These are phyloP conservation scores for Suillus placidus DNA, from an alignment of 768 basidiomycete genomes.

Conservation along the genomic window DNA sequence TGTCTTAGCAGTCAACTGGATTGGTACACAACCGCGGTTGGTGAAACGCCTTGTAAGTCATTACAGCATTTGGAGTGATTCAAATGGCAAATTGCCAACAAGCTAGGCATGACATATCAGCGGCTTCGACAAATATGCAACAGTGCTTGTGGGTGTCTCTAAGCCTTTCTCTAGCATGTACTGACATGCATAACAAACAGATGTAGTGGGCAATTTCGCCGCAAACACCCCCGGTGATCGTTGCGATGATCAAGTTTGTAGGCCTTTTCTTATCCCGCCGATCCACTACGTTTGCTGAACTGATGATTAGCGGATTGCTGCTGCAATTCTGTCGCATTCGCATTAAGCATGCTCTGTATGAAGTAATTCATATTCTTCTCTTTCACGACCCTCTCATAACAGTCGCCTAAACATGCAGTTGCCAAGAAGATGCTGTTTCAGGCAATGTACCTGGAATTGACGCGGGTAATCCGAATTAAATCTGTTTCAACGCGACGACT, in stretches of 20 bases:
- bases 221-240: slow-evolving; percentile 4
- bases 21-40: slow-evolving; percentile 26
- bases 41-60: slow-evolving; percentile 27
- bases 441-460: slow-evolving; percentile 10
- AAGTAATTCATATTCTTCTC: slow-evolving; percentile 15
- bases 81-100: background rate
- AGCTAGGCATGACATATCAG: slow-evolving; percentile 25
- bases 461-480: background rate
- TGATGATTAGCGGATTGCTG: slow-evolving; percentile 18
- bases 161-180: background rate
- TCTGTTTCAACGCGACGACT: background rate
- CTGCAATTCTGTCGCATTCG: slow-evolving; percentile 27
- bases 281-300: background rate
- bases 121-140: slow-evolving; percentile 27
- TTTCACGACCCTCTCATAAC: background rate
- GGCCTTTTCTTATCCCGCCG: background rate
- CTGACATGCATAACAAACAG: background rate
- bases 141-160: slow-evolving; percentile 15
- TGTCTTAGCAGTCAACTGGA: slow-evolving; percentile 19
- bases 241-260: slow-evolving; percentile 8
- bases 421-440: slow-evolving; percentile 20
- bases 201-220: slow-evolving; percentile 1
- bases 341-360: slow-evolving; percentile 29
- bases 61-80: background rate
- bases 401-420: slow-evolving; percentile 10